Percentiles rank a stretch among this genome's conserved stretches.
Evolutionary conservation across 2,329 filamentous ascomycete genomes (phyloP).

Genomic region (Apiospora arundinis): DNA sequence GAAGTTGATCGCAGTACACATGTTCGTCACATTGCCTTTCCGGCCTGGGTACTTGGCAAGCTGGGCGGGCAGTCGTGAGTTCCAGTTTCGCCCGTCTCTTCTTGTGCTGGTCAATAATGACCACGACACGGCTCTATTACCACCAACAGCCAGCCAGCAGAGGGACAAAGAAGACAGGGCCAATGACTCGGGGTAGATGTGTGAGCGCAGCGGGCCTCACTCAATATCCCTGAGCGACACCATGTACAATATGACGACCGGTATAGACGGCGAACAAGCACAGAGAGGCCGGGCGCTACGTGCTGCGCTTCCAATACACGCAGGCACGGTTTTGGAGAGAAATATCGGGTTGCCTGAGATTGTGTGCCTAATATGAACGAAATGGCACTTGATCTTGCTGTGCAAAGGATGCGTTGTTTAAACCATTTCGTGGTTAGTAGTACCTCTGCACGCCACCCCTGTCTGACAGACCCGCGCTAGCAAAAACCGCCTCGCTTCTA

Average conservation of each 20-base stretch:
- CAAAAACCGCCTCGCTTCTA: conserved; percentile 13
- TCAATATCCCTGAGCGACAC: not conserved
- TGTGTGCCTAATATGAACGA: conserved; percentile 13
- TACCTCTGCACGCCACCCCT: conserved; percentile 4
- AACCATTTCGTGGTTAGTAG: conserved; percentile 9
- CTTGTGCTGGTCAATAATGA: not conserved
- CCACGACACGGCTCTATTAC: not conserved
- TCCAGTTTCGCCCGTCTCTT: not conserved
- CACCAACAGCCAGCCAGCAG: not conserved
- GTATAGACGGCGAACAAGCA: not conserved
- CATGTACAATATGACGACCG: conserved; percentile 3
- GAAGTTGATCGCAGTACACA: not conserved
- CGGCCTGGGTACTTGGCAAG: not conserved
- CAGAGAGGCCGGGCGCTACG: not conserved
- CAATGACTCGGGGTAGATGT: conserved; percentile 17
- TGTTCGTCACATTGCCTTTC: not conserved
- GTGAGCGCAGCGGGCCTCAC: conserved; percentile 16
- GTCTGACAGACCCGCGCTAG: conserved; percentile 16
- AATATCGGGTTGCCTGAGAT: not conserved
- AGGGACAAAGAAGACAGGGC: not conserved
- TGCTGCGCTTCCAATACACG: no score
- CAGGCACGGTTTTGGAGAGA: not conserved
- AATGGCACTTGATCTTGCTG: conserved; percentile 10
- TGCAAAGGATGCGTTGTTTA: conserved; percentile 15
- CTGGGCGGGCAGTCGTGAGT: not conserved